These are phyloP conservation scores for Elaeagnus macrophylla DNA, from an alignment of 306 rosid species.

Conservation along the genomic window DNA sequence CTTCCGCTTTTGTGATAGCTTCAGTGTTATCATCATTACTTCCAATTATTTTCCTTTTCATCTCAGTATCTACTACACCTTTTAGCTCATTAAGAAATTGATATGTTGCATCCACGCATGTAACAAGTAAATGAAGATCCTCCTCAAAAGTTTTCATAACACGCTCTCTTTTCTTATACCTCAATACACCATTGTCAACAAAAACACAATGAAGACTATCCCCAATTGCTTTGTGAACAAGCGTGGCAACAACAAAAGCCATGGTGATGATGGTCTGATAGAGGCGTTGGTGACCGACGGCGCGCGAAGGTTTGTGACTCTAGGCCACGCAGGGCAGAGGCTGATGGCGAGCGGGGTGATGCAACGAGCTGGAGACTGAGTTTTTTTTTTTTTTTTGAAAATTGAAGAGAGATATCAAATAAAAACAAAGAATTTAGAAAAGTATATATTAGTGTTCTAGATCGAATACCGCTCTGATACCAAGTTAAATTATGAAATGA, in stretches of 20 bases:
- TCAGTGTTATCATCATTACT: conserved; percentile 38
- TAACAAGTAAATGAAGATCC: conserved; percentile 84
- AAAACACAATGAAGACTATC: conserved; percentile 89
- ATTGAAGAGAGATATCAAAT: no score
- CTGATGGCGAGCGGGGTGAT: no score
- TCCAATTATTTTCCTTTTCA: conserved; percentile 79
- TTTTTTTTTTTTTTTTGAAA: no score
- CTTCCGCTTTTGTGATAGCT: conserved; percentile 62
- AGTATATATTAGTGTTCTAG: no score
- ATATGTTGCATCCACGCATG: conserved; percentile 61
- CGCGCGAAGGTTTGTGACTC: no score
- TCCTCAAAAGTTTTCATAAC: conserved; percentile 79
- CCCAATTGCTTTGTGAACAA: conserved; percentile 88
- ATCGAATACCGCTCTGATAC: no score
- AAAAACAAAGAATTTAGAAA: no score
- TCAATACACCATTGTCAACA: conserved; percentile 90
- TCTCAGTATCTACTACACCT: conserved; percentile 89
- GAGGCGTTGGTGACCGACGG: no score
- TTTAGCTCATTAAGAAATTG: conserved; percentile 66
- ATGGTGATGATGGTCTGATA: no score
- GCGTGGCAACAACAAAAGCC: conserved; percentile 90
- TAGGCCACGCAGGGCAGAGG: no score
- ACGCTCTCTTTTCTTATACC: conserved; percentile 82
- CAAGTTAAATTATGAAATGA: no score
- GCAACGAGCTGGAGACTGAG: no score